Conservation (phyloP, 495 filamentous ascomycete species). For the Podospora pseudoanserina region DNA sequence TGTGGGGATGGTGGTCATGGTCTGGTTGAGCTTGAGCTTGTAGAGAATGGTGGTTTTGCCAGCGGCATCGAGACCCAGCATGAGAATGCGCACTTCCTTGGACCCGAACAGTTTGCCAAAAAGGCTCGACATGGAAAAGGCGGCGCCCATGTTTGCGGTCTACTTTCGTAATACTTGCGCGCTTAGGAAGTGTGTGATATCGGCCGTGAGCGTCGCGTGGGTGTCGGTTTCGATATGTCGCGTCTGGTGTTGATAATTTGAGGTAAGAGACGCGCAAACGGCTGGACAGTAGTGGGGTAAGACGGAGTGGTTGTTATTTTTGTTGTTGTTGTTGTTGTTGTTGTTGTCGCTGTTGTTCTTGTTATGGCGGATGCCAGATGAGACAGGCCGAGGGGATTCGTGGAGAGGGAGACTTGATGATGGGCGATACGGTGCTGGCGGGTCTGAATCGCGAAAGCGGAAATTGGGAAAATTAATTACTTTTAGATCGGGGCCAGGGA, state of each 20-base stretch:
- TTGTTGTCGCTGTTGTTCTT: background rate
- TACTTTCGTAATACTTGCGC: constrained; percentile 6
- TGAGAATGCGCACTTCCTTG: constrained; percentile 96
- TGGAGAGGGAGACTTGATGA: background rate
- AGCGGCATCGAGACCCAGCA: constrained; percentile 95
- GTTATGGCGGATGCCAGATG: background rate
- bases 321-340: background rate
- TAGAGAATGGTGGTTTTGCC: constrained; percentile 99
- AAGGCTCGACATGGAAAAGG: constrained; percentile 24
- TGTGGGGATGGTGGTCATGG: constrained; percentile 98
- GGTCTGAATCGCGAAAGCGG: background rate
- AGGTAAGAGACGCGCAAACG: background rate
- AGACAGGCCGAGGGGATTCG: background rate
- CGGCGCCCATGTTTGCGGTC: constrained; percentile 25
- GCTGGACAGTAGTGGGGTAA: background rate
- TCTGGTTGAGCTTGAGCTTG: constrained; percentile 96
- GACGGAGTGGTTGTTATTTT: background rate
- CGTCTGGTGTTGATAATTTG: background rate
- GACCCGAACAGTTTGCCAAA: constrained; percentile 97
- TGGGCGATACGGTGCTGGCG: background rate
- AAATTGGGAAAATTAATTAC: background rate
- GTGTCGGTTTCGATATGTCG: background rate
- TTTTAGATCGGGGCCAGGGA: background rate
- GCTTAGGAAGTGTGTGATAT: background rate
- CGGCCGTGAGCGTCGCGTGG: background rate